Evolutionary conservation across 768 basidiomycete genomes (phyloP).

Genomic region (Leucocoprinus leucothites): DNA sequence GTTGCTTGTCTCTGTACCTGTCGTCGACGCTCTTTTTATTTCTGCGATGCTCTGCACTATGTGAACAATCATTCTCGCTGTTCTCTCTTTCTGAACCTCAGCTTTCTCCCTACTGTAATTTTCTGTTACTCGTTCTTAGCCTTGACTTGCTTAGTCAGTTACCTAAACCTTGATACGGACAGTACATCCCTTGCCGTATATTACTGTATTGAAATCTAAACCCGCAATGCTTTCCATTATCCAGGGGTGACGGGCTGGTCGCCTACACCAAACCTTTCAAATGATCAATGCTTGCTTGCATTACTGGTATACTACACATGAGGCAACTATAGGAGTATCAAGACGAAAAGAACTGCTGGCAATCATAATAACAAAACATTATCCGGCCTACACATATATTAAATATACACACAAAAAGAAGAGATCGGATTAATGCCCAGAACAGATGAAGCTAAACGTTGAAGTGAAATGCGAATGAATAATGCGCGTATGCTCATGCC

Average conservation of each 20-base stretch:
- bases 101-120: no score
- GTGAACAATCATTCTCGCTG: background rate
- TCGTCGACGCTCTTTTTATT: background rate
- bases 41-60: background rate
- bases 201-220: no score
- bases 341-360: background rate
- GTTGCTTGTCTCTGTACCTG: background rate
- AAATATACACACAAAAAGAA: background rate
- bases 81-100: background rate
- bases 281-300: conserved; percentile 1
- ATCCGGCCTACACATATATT: background rate
- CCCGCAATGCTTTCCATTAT: background rate
- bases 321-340: background rate
- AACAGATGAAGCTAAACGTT: no score
- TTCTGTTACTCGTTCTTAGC: no score
- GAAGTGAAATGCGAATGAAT: no score
- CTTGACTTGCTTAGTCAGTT: no score
- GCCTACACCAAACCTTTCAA: no score
- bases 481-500: no score
- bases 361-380: background rate
- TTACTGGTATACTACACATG: conserved; percentile 4
- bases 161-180: no score
- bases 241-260: background rate
- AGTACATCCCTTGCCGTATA: no score
- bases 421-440: no score